Conservation (phyloP, 2,329 filamentous ascomycete species). For the Hypocreales sp. region DNA sequence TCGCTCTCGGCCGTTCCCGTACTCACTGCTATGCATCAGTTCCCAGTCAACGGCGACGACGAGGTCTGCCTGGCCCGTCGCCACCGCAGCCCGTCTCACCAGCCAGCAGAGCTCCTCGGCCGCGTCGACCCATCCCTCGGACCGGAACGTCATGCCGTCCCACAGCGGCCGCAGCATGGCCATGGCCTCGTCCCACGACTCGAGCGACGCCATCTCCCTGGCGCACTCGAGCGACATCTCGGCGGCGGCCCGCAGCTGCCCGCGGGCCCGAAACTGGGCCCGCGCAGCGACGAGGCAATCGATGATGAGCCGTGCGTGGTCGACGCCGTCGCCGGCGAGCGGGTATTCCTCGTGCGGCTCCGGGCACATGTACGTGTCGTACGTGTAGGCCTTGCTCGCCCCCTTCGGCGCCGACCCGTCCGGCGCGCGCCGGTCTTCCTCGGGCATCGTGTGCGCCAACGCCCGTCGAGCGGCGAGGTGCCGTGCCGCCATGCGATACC, state of each 20-base stretch:
- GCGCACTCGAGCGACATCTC: conserved; percentile 43
- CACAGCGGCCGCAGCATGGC: conserved; percentile 40
- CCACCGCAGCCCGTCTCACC: conserved; percentile 39
- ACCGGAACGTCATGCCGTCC: conserved; percentile 38
- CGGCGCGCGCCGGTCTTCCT: conserved; percentile 38
- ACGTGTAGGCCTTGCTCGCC: conserved; percentile 36
- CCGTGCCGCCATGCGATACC: conserved; percentile 46
- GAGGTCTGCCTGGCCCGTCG: conserved; percentile 35
- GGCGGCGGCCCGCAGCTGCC: conserved; percentile 35
- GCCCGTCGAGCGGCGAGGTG: conserved; percentile 36
- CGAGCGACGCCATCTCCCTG: conserved; percentile 33
- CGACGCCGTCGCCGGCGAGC: conserved; percentile 30
- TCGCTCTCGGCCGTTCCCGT: background rate
- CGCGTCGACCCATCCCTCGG: conserved; percentile 43
- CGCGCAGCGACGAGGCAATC: conserved; percentile 34
- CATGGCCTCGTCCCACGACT: conserved; percentile 37
- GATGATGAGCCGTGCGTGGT: conserved; percentile 40
- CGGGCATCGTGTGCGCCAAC: conserved; percentile 39
- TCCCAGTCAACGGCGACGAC: conserved; percentile 52
- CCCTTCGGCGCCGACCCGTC: conserved; percentile 28
- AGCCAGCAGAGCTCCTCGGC: conserved; percentile 46
- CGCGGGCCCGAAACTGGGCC: conserved; percentile 35
- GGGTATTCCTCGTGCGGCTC: conserved; percentile 46
- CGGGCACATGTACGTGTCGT: conserved; percentile 53
- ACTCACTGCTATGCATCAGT: conserved; percentile 41